phyloP scores from a whole-genome alignment of 257 asterid species.

The Catharanthus roseus region DNA sequence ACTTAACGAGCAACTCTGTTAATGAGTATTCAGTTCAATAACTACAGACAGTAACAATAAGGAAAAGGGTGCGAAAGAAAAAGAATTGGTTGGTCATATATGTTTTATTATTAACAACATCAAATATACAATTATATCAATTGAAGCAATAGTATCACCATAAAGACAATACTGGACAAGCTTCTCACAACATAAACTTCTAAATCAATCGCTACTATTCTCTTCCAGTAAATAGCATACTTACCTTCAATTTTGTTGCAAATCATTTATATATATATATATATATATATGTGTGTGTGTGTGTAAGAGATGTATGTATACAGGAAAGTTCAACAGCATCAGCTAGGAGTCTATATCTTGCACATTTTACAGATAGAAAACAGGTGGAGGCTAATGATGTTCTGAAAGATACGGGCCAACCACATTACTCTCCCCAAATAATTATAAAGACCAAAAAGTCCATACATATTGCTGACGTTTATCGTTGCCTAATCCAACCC shows the following conservation, averaged over 20 bases:
- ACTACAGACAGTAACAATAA: no score
- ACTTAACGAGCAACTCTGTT: no score
- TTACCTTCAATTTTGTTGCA: background rate
- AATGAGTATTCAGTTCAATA: no score
- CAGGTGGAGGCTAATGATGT: background rate
- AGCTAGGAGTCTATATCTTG: background rate
- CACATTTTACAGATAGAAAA: background rate
- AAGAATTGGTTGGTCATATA: no score
- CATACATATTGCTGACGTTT: background rate
- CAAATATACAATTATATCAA: no score
- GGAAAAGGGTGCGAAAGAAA: no score
- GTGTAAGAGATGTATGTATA: background rate
- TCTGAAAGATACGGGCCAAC: background rate
- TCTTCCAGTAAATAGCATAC: background rate
- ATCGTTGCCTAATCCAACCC: background rate
- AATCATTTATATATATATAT: no score
- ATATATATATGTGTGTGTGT: no score
- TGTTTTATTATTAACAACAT: no score
- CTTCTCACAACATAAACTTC: background rate
- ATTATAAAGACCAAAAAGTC: background rate
- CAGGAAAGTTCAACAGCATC: background rate
- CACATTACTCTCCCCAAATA: background rate
- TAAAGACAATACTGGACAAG: background rate
- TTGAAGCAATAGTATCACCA: background rate
- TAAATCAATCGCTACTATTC: slow-evolving; percentile 7